These are phyloP conservation scores for Sporobolomyces phaffii DNA, from an alignment of 768 basidiomycete genomes.

Conservation along the genomic window DNA sequence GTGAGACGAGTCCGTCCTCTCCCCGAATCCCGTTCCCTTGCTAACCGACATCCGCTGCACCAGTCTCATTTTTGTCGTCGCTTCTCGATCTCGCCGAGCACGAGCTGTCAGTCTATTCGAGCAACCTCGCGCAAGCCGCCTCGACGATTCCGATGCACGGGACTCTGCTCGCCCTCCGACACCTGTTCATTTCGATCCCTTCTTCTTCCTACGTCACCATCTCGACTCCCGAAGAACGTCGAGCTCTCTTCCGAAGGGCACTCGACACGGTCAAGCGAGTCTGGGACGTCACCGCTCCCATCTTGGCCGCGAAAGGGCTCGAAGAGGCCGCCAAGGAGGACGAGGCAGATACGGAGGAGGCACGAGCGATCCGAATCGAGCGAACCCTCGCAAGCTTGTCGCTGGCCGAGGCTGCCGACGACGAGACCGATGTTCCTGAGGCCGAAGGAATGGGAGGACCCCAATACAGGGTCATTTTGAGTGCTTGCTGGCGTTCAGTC, in stretches of 20 bases:
- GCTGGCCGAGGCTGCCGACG: not conserved
- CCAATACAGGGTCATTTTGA: constrained; percentile 36
- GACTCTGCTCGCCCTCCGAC: constrained; percentile 34
- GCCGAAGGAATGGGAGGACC: constrained; percentile 25
- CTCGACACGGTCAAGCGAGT: constrained; percentile 25
- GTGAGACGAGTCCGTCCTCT: not conserved
- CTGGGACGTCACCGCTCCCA: constrained; percentile 30
- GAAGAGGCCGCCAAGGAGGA: constrained; percentile 5
- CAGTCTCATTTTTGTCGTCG: constrained; percentile 26
- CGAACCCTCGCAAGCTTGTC: not conserved
- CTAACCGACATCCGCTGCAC: not conserved
- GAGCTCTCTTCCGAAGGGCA: constrained; percentile 26
- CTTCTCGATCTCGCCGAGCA: constrained; percentile 34
- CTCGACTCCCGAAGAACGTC: constrained; percentile 7
- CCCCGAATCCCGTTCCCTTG: too few relatives aligned
- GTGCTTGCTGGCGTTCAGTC: constrained; percentile 36
- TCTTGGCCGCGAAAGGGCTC: constrained; percentile 25
- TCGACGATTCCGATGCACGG: constrained; percentile 32
- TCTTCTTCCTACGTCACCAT: not conserved
- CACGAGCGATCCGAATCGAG: constrained; percentile 30
- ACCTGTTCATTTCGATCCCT: constrained; percentile 37
- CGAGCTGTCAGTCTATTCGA: constrained; percentile 20
- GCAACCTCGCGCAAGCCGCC: constrained; percentile 26
- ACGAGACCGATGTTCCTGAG: not conserved
- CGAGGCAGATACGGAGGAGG: constrained; percentile 37